Base-by-base conservation (phyloP, 768 basidiomycete genomes). In the Pleurotus eryngii region DNA sequence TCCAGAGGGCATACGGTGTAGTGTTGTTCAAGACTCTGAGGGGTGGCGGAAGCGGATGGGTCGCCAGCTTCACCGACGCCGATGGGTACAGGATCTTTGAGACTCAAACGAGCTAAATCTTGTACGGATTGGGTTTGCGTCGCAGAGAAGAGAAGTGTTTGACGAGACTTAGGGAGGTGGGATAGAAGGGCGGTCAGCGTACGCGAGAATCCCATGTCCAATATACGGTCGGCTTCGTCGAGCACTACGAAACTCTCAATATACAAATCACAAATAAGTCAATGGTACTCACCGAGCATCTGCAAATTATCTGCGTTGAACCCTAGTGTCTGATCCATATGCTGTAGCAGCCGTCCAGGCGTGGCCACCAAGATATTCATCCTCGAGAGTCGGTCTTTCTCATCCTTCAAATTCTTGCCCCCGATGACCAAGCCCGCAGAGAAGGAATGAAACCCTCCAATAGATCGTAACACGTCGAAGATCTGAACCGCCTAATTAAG, bases 291-390 rank as follows among this genome's bases (percentile, higher is more conserved):
- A 92, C 94, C 89, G 17, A 99, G 82, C 30, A 95, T 67, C 69
- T 98, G 95, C n/a, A 99, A 74, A 66, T 93, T 92, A 61, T 89
- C 87, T 24, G 86, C 85, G 57, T 95, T 94, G 61, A 99, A 97
- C 1, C 95, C 95, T 55, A 95, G 82, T 3, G 97, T 98, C 71
- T 98, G 95, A 68, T 98, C 97, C 89, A 99, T 90, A 70, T 99
- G 97, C 65, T 99, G 97, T 46, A 99, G 75, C 43, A 99, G 76
- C 46, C 96, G 82, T 22, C 96, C 96, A 4, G 96, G 96, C 3
- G 96, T 98, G 2, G 96, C 96, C 14, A 99, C 92, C n/a, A 99
- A 82, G 57, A 99, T 97, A 65, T 99, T 99, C 95, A 98, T 98
- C 42, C 92, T 81, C 8, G 87, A 80, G 43, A 99, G 71, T 5